Conservation (phyloP, 345 rosid species). For the Balakata baccata region DNA sequence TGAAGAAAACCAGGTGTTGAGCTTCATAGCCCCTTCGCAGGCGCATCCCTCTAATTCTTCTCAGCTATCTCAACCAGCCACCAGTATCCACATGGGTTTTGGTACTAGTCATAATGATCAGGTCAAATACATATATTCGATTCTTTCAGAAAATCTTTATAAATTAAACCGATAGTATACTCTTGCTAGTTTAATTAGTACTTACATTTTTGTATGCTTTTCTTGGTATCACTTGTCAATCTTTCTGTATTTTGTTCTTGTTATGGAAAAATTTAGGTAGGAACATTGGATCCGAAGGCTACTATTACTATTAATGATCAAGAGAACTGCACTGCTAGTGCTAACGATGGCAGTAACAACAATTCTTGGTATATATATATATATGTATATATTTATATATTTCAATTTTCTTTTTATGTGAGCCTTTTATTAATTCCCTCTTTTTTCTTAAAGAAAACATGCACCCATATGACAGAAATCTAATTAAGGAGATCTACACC, state of each 20-base stretch:
- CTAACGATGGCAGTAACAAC: constrained; percentile 35
- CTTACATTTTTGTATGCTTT: neutral
- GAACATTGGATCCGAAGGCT: constrained; percentile 47
- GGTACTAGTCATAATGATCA: constrained; percentile 19
- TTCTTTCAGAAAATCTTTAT: no score
- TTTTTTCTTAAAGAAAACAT: neutral
- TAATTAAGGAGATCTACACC: constrained; percentile 26
- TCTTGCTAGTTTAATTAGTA: neutral
- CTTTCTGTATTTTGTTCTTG: neutral
- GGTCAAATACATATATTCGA: neutral
- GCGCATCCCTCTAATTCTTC: constrained; percentile 29
- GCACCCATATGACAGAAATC: constrained; percentile 18
- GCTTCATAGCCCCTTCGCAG: constrained; percentile 57
- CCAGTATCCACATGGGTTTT: constrained; percentile 43
- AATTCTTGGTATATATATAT: constrained; percentile 26
- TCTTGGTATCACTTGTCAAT: neutral
- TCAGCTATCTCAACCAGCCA: constrained; percentile 36
- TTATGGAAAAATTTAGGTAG: constrained; percentile 34
- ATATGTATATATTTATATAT: no score
- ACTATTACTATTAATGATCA: constrained; percentile 27
- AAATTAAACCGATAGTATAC: no score
- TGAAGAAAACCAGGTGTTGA: constrained; percentile 69
- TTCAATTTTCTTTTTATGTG: neutral
- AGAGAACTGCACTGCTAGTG: constrained; percentile 41
- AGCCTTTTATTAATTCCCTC: neutral